A percentile compares a stretch with the other conserved stretches of the same genome.
Evolutionary conservation across 2,329 filamentous ascomycete genomes (phyloP).

Genomic region (Alternaria angustiovoidea): DNA sequence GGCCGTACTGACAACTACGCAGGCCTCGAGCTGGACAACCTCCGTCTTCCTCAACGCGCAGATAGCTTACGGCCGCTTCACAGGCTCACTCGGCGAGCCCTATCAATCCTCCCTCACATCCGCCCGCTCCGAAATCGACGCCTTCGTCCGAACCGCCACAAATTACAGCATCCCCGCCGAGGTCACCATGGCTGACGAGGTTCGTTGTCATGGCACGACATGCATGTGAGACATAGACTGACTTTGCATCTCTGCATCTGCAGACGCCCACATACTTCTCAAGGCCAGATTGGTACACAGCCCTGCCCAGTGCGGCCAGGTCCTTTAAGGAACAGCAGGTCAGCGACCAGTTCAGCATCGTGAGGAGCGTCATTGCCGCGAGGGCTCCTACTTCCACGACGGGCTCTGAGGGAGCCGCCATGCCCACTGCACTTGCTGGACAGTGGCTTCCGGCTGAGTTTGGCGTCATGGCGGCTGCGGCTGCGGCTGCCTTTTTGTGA

Average conservation of each 20-base stretch:
- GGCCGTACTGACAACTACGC: not conserved
- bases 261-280: constrained; percentile 32
- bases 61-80: constrained; percentile 34
- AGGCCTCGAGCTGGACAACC: constrained; percentile 40
- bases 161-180: constrained; percentile 39
- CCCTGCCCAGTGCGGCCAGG: constrained; percentile 36
- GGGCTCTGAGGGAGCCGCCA: constrained; percentile 27
- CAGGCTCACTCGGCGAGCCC: constrained; percentile 28
- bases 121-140: constrained; percentile 37
- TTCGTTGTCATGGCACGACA: too few species aligned
- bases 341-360: constrained; percentile 40
- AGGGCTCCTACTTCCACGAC: constrained; percentile 21
- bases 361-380: constrained; percentile 31
- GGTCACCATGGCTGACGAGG: constrained; percentile 31
- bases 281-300: constrained; percentile 40
- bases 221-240: too few species aligned
- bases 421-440: constrained; percentile 28
- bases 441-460: constrained; percentile 32
- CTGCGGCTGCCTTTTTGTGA: constrained; percentile 39
- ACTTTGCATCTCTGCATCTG: too few species aligned
- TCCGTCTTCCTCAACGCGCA: constrained; percentile 38
- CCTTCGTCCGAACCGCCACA: constrained; percentile 31
- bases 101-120: constrained; percentile 39
- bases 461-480: constrained; percentile 39
- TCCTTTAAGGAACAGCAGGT: constrained; percentile 45